A percentile compares a stretch with the other conserved stretches of the same genome.
Evolutionary conservation across 2,329 filamentous ascomycete species (phyloP).

Genomic region (Exophiala sp.): DNA sequence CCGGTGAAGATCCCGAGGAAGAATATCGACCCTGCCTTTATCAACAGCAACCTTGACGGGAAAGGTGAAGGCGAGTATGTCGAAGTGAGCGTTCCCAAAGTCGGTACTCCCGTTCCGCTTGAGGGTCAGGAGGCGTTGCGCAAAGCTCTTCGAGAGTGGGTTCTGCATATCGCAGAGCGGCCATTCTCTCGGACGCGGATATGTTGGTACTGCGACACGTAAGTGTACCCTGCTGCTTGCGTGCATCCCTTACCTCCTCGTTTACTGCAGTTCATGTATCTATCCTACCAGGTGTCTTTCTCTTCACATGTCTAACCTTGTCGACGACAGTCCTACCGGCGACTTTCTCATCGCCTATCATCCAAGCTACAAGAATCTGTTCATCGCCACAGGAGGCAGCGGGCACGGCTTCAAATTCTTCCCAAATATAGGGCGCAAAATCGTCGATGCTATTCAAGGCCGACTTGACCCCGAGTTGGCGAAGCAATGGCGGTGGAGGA

Average conservation of each 20-base stretch:
- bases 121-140: slow-evolving; percentile 60
- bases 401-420: slow-evolving; percentile 64
- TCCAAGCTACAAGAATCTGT: slow-evolving; percentile 48
- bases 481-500: slow-evolving; percentile 41
- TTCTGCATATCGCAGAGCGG: slow-evolving; percentile 49
- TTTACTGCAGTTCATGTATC: background rate
- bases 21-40: slow-evolving; percentile 8
- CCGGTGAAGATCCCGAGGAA: slow-evolving; percentile 12
- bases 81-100: slow-evolving; percentile 38
- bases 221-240: slow-evolving; percentile 3
- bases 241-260: background rate
- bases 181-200: slow-evolving; percentile 58
- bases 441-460: slow-evolving; percentile 44
- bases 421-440: slow-evolving; percentile 56
- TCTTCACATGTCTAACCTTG: too few species aligned
- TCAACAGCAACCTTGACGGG: slow-evolving; percentile 1
- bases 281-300: too few species aligned
- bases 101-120: slow-evolving; percentile 36
- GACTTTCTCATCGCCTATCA: slow-evolving; percentile 69
- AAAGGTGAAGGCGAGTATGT: slow-evolving; percentile 3
- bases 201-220: slow-evolving; percentile 72
- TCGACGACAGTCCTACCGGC: slow-evolving; percentile 45
- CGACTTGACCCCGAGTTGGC: slow-evolving; percentile 38
- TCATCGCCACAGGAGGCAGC: slow-evolving; percentile 49
- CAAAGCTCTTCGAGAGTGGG: slow-evolving; percentile 53